Conservation (phyloP, 257 asterid species). For the Solanum arcanum region DNA sequence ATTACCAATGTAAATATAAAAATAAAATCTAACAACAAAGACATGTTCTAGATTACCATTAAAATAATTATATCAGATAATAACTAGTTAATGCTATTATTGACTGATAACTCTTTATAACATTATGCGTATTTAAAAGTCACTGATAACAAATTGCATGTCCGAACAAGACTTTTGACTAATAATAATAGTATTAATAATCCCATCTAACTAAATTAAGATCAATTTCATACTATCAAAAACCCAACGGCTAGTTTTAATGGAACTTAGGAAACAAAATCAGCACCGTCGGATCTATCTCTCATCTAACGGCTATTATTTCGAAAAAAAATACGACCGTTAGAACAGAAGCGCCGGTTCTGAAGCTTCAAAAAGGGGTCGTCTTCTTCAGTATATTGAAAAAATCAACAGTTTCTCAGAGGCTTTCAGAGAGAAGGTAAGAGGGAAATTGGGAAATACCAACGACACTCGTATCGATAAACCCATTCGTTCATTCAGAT, state of each 20-base stretch:
- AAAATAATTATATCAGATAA: no score
- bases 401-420: background rate
- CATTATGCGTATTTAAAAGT: background rate
- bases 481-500: background rate
- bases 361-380: constrained; percentile 27
- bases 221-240: background rate
- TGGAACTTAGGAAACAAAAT: background rate
- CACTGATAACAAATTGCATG: no score
- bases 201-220: background rate
- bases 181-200: background rate
- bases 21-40: background rate
- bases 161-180: background rate
- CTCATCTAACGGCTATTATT: constrained; percentile 26
- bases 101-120: no score
- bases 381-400: background rate
- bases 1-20: background rate
- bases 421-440: background rate
- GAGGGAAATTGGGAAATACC: background rate
- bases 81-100: no score
- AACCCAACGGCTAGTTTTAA: background rate
- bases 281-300: constrained; percentile 22
- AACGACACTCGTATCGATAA: background rate
- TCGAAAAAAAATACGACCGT: constrained; percentile 43
- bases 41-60: background rate
- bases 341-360: constrained; percentile 19